Evolutionary conservation across 2,329 filamentous ascomycete species (phyloP), one percentile per base, ranked within the genome.

Genomic region (Monosporascus sp.): DNA sequence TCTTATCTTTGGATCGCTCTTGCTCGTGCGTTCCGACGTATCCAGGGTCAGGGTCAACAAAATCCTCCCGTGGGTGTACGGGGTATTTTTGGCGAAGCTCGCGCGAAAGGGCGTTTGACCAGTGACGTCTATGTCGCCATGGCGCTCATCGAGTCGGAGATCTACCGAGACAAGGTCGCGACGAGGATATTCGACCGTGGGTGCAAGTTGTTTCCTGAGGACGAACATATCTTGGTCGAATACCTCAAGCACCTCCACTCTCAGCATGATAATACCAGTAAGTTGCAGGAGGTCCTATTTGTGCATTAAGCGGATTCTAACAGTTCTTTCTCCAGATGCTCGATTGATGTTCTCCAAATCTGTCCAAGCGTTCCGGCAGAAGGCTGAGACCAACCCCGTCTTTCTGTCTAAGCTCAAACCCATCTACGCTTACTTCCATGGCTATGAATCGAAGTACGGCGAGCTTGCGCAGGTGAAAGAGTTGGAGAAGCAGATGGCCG

Each of bases 121-220:
- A 96, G 91, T 63, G 94, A 97, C 68, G 90, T 97, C 6, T 99
- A 99, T 67, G 89, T 97, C 51, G 91, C 91, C 1, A 91, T 91
- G 61, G 94, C 95, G 17, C 78, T 96, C 55, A 89, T 99, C 65
- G 94, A 99, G 70, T 93, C 94, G 67, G 87, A 96, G 62, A 95
- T 95, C 61, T 99, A 99, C 72, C 94, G 96, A 66, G 94, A 97
- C 64, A 83, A 87, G 0, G 90, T 94, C 0, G 93, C 92, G 1
- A 89, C 88, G 44, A 97, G 94, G 73, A 97, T 99, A 55, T 96
- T 97, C 61, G 94, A 99, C 68, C 88, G 93, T 46, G 94, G 94
- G 20, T 86, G 93, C 58, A 94, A 91, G 66, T 78, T 99, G 14
- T 99, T 97, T 66, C 93, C 93, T 0, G 90, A 95, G 48, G 93